These are phyloP conservation scores for Orbilia oligospora DNA, from an alignment of 2,329 filamentous ascomycete species.

Conservation along the genomic window DNA sequence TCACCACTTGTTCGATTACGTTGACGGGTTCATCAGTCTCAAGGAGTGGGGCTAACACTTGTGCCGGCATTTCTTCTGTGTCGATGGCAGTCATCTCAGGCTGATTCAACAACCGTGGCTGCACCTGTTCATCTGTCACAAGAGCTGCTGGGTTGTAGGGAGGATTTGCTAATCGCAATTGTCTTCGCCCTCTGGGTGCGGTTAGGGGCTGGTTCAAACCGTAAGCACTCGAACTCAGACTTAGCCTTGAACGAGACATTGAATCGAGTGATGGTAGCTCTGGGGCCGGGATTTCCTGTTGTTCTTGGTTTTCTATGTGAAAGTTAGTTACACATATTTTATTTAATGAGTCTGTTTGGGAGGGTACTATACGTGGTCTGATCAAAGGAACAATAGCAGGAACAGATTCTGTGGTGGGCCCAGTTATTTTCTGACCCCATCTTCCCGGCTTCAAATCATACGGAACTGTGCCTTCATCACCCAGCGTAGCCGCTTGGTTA, in stretches of 20 bases:
- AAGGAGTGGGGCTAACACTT: conserved; percentile 6
- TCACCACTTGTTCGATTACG: not conserved
- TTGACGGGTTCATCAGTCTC: not conserved
- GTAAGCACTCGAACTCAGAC: not conserved
- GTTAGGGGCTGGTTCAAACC: not conserved
- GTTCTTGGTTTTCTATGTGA: not conserved
- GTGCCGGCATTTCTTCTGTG: not conserved
- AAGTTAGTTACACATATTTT: not conserved
- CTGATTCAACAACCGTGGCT: not conserved
- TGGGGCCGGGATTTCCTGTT: not conserved
- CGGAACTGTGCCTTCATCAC: not conserved
- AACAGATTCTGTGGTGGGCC: not conserved
- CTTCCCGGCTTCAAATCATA: not conserved
- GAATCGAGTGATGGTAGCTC: not conserved
- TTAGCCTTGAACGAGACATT: not conserved
- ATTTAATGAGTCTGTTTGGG: not conserved
- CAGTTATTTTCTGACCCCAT: not conserved
- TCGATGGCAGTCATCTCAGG: not conserved
- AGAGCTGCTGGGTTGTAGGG: not conserved
- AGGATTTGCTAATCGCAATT: not conserved
- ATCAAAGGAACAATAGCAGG: not conserved
- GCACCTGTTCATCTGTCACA: not conserved
- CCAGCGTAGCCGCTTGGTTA: not conserved
- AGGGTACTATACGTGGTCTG: not conserved
- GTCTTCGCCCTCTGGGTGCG: not conserved